phyloP scores from a whole-genome alignment of 2,329 filamentous ascomycete genomes.

The Cucurbitaria berberidis region DNA sequence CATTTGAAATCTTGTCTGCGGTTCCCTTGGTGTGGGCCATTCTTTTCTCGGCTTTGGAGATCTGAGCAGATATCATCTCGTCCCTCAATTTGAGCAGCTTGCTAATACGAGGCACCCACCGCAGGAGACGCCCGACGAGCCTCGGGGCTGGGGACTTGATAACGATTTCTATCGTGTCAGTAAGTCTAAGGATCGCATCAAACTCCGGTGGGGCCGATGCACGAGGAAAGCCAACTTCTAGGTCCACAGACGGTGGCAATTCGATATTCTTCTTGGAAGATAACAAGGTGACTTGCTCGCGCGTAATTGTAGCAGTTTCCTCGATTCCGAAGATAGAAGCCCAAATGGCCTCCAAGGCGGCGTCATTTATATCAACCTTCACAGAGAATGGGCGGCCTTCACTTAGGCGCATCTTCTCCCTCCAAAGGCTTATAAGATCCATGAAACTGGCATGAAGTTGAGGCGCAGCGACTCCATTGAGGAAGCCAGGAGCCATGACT shows the following conservation, averaged over 20 bases:
- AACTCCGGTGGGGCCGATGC: constrained; percentile 9
- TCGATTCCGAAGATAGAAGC: constrained; percentile 15
- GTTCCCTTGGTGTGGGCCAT: constrained; percentile 7
- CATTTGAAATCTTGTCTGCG: constrained; percentile 7
- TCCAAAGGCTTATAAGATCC: constrained; percentile 46
- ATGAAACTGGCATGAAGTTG: constrained; percentile 40
- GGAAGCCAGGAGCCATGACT: constrained; percentile 48
- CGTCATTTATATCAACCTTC: constrained; percentile 37
- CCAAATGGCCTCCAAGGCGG: constrained; percentile 23
- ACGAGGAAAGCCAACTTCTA: constrained; percentile 3
- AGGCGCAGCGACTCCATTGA: constrained; percentile 44
- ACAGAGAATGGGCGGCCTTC: constrained; percentile 40
- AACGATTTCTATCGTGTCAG: constrained; percentile 9
- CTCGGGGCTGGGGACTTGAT: constrained; percentile 9
- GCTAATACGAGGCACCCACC: neutral
- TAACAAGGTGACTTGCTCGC: constrained; percentile 8
- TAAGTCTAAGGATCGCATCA: constrained; percentile 11
- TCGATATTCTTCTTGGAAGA: neutral
- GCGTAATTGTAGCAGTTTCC: constrained; percentile 11
- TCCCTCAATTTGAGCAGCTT: constrained; percentile 1
- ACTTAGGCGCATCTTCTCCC: constrained; percentile 40
- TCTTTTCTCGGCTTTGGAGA: constrained; percentile 8
- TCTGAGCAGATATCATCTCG: constrained; percentile 2
- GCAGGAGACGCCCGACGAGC: neutral
- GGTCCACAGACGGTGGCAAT: neutral